phyloP scores from a whole-genome alignment of 1,284 basidiomycete species.

The Coniferiporia sulphurascens region DNA sequence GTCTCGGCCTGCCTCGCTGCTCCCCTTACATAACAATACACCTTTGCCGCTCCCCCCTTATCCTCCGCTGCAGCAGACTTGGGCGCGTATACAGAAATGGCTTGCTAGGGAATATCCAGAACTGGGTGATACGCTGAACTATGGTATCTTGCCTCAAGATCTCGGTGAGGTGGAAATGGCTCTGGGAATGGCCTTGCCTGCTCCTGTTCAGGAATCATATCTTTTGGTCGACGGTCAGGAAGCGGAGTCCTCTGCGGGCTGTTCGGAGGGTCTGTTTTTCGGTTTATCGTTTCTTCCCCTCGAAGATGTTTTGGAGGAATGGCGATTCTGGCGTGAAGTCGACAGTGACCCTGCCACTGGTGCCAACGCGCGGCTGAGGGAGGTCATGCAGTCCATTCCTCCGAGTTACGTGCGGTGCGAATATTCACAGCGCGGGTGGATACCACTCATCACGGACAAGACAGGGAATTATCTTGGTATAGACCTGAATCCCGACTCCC shows the following conservation, averaged over 20 bases:
- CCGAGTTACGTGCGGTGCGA: constrained; percentile 85
- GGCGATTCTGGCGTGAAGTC: constrained; percentile 90
- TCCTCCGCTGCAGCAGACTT: constrained; percentile 73
- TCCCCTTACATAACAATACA: constrained; percentile 54
- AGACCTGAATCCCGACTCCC: constrained; percentile 83
- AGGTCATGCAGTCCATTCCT: constrained; percentile 87
- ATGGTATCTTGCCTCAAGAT: constrained; percentile 72
- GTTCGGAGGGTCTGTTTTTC: constrained; percentile 86
- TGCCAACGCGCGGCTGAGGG: constrained; percentile 63
- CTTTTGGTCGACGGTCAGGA: constrained; percentile 83
- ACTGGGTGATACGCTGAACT: constrained; percentile 86
- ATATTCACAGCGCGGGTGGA: constrained; percentile 94
- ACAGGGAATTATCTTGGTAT: constrained; percentile 96
- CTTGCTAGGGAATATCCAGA: constrained; percentile 82
- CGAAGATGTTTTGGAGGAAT: constrained; percentile 89
- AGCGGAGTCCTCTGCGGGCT: constrained; percentile 77
- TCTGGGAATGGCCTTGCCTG: constrained; percentile 76
- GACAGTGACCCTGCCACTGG: constrained; percentile 81
- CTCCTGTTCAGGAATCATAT: constrained; percentile 80
- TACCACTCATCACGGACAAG: constrained; percentile 91
- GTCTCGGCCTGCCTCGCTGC: constrained; percentile 51
- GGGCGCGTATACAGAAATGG: constrained; percentile 74
- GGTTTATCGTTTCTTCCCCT: constrained; percentile 80
- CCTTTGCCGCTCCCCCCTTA: constrained; percentile 41
- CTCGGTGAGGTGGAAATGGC: constrained; percentile 76